Percentiles rank a stretch among this genome's conserved stretches.
These are phyloP conservation scores for Fusarium miscanthi DNA, from an alignment of 2,329 filamentous ascomycete genomes.

Conservation along the genomic window DNA sequence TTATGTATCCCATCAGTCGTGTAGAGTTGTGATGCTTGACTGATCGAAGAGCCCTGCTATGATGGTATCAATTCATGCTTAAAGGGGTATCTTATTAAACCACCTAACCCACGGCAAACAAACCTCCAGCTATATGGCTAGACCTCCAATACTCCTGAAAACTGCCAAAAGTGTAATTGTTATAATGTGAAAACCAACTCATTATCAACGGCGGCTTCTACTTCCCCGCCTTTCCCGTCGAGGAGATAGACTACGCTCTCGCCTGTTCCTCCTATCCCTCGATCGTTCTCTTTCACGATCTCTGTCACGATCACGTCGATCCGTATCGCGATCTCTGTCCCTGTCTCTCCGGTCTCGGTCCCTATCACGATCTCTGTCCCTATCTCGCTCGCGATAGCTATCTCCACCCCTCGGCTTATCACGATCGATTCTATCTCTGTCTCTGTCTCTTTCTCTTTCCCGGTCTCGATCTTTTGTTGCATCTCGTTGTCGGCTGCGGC, in stretches of 20 bases:
- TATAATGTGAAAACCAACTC: conserved; percentile 15
- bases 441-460: conserved; percentile 31
- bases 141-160: background rate
- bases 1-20: background rate
- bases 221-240: conserved; percentile 53
- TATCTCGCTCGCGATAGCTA: conserved; percentile 28
- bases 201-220: conserved; percentile 56
- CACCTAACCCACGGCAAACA: background rate
- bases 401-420: conserved; percentile 43
- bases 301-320: conserved; percentile 41
- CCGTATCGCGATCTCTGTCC: conserved; percentile 48
- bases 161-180: background rate
- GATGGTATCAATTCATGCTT: background rate
- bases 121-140: background rate
- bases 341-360: conserved; percentile 50
- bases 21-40: background rate
- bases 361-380: conserved; percentile 46
- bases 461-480: conserved; percentile 46
- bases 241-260: conserved; percentile 48
- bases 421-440: conserved; percentile 40
- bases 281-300: conserved; percentile 36
- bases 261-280: conserved; percentile 41
- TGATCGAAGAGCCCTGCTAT: background rate
- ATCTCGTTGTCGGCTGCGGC: conserved; percentile 49
- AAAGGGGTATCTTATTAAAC: conserved; percentile 35